Evolutionary conservation across 352 stramenopile genomes (phyloP).

Genomic region (Globisporangium cylindrosporum): DNA sequence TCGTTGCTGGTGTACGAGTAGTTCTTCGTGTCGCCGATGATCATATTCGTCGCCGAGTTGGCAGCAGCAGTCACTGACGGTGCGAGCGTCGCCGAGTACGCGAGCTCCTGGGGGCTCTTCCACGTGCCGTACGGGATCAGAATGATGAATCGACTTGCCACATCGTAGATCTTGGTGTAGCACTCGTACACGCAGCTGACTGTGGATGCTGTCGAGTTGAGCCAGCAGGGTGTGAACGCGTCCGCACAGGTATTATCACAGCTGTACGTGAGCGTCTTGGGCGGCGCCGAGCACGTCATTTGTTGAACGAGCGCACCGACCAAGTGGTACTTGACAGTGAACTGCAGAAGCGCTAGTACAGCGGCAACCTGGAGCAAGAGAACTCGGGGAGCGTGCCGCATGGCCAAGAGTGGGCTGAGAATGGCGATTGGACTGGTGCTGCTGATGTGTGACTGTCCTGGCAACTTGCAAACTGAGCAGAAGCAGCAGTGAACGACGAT

Average conservation of each 20-base stretch:
- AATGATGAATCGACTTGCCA: not conserved
- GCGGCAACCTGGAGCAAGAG: not conserved
- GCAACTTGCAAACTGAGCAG: not conserved
- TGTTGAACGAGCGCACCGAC: not conserved
- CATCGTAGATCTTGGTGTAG: not conserved
- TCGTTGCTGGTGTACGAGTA: conserved; percentile 8
- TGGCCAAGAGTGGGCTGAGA: not conserved
- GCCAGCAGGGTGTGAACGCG: not conserved
- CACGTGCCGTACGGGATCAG: not conserved
- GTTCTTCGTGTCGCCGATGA: not conserved
- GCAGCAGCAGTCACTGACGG: not conserved
- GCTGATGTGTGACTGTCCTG: not conserved
- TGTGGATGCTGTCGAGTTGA: not conserved
- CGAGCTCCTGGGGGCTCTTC: not conserved
- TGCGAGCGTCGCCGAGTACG: not conserved
- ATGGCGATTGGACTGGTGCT: not conserved
- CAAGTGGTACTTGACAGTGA: not conserved
- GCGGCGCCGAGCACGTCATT: not conserved
- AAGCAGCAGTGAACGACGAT: not conserved
- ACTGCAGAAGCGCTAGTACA: not conserved
- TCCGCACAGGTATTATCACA: not conserved
- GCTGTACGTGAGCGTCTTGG: conserved; percentile 5
- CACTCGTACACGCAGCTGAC: not conserved
- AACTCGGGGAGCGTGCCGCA: not conserved
- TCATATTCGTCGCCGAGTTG: not conserved